Evolutionary conservation across 139 green algal genomes (phyloP).

Genomic region (Chlorokybus atmophyticus): DNA sequence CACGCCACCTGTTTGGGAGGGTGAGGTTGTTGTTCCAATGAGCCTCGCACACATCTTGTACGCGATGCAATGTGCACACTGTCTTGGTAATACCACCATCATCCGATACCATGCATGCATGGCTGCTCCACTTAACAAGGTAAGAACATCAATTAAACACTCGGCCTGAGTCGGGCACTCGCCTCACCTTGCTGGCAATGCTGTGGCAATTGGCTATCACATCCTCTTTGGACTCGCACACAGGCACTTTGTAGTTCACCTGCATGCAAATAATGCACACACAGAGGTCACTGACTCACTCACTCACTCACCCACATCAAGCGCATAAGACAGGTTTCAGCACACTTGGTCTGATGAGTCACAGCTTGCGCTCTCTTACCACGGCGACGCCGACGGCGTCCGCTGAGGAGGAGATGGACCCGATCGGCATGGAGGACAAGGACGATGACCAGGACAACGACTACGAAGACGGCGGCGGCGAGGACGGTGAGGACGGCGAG

Average conservation of each 20-base stretch:
- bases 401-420: conserved; percentile 14
- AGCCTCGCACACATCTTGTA: conserved; percentile 25
- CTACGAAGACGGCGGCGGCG: too few species aligned
- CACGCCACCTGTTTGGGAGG: conserved; percentile 14
- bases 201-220: neutral
- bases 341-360: neutral
- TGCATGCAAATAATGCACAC: neutral
- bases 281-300: too few species aligned
- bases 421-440: too few species aligned
- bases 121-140: neutral
- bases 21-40: conserved; percentile 15
- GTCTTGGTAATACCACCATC: neutral
- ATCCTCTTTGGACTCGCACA: neutral
- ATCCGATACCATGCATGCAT: neutral
- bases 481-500: too few species aligned
- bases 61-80: neutral
- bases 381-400: conserved; percentile 17
- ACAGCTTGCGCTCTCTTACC: conserved; percentile 18
- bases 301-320: too few species aligned
- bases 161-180: neutral
- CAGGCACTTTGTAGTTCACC: neutral
- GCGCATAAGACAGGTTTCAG: neutral
- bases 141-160: neutral
- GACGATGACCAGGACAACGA: too few species aligned
- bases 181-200: neutral